Base-by-base conservation (phyloP, 2,329 filamentous ascomycete genomes). In the Geosmithia flava region DNA sequence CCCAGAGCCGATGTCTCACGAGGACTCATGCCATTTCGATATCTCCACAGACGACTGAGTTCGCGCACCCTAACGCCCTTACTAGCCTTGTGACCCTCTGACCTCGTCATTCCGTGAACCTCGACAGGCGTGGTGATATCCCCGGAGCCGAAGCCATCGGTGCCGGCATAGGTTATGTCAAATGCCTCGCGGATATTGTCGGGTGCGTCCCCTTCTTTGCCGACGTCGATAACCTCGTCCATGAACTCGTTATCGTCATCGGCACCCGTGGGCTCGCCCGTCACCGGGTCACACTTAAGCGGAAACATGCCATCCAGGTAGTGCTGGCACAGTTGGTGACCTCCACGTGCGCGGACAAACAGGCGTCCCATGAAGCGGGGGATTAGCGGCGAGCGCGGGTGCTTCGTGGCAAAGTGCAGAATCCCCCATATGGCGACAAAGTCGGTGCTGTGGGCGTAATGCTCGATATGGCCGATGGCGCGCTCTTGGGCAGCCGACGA, bases 381-480 rank as follows among this genome's bases (percentile, higher is more conserved):
- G 51, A 81, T 71, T 43, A 69, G 62, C 20, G 60, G 63, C 1
- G 60, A 63, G 17, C 55, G 57, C 58, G 65, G 61, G 15, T 49
- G 53, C 47, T 75, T 72, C 27, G 65, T 70, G 2, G 72, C 70
- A 57, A 86, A 88, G 59, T 85, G 75, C 37, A 91, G 68, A 6
- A 89, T 78, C 1, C 87, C 87, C 74, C 83, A 87, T 10, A 80
- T 67, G 3, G 85, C 76, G 2, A 91, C 85, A 54, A 87, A 85
- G 56, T 93, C 87, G 16, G 71, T 75, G 8, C 74, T 75, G 58
- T 90, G 85, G 2, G 81, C 83, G 57, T 90, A 93, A 62, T 93
- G 87, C 63, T 93, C 87, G 40, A 93, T 82, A 53, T 89, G 74
- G 6, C 75, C 72, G 47, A 91, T 81, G 2, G 76, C 75, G 41